Percentiles rank a stretch among this genome's conserved stretches.
Evolutionary conservation across 371 early-diverging fungal species (phyloP).

Genomic region (Apophysomyces ossiformis): DNA sequence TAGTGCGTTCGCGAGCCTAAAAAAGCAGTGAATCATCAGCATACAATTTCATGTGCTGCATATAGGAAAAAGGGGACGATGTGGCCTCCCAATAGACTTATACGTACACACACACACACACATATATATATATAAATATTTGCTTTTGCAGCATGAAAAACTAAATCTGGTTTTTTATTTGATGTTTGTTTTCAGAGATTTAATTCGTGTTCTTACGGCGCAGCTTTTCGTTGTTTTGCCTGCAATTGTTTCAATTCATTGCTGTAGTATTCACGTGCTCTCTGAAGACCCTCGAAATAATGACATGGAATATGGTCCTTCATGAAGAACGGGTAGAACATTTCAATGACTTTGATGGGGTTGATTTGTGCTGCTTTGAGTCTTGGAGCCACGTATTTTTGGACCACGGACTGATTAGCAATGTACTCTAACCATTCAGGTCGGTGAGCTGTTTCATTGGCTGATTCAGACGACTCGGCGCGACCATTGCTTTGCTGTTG

Average conservation of each 20-base stretch:
- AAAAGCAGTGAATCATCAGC: background rate
- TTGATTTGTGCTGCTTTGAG: conserved; percentile 4
- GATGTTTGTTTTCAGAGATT: background rate
- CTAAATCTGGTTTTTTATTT: too few species aligned
- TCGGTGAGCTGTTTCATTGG: background rate
- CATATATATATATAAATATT: too few species aligned
- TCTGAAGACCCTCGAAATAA: conserved; percentile 34
- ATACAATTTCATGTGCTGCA: background rate
- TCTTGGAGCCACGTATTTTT: background rate
- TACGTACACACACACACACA: too few species aligned
- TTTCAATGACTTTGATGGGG: conserved; percentile 29
- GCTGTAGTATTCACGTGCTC: conserved; percentile 13
- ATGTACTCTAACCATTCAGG: background rate
- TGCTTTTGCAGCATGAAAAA: too few species aligned
- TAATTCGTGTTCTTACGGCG: background rate
- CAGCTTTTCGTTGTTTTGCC: background rate
- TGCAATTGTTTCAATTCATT: background rate
- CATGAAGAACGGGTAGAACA: conserved; percentile 32
- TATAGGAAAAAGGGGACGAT: background rate
- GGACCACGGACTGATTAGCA: background rate
- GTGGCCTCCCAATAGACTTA: background rate
- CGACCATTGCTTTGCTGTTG: background rate
- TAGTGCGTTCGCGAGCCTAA: conserved; percentile 22
- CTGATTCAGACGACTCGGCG: background rate
- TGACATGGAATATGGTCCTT: conserved; percentile 36